phyloP scores from a whole-genome alignment of 306 rosid species.

The Spatholobus suberectus region DNA sequence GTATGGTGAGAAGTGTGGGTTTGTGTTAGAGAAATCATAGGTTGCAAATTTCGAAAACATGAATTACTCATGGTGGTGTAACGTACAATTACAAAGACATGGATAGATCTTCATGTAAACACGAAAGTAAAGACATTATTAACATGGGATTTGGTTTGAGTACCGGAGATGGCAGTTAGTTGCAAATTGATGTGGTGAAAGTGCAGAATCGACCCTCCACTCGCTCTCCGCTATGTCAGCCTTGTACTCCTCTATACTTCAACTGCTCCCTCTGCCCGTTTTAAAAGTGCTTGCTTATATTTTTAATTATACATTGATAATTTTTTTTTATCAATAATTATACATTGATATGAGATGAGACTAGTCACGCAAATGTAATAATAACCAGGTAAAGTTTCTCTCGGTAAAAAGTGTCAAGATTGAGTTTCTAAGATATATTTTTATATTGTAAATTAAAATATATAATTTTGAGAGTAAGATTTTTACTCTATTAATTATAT shows the following conservation, averaged over 20 bases:
- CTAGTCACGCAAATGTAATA: neutral
- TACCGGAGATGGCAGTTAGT: neutral
- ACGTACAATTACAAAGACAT: neutral
- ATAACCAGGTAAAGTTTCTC: neutral
- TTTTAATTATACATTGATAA: neutral
- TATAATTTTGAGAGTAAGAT: no score
- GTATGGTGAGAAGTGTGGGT: neutral
- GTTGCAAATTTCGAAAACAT: neutral
- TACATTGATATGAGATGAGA: no score
- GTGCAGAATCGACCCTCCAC: conserved; percentile 3
- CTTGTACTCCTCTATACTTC: neutral
- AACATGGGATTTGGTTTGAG: neutral
- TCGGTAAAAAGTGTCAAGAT: no score
- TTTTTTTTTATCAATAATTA: no score
- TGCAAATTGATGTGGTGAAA: neutral
- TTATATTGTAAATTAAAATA: no score
- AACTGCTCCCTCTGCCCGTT: neutral
- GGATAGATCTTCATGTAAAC: neutral
- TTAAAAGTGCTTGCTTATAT: neutral
- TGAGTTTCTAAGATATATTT: no score
- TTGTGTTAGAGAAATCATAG: neutral
- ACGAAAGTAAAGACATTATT: neutral
- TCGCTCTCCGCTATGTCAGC: neutral
- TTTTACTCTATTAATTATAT: no score
- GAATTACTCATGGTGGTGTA: neutral